phyloP scores from a whole-genome alignment of 495 filamentous ascomycete species.

The Aspergillus bertholletiae region DNA sequence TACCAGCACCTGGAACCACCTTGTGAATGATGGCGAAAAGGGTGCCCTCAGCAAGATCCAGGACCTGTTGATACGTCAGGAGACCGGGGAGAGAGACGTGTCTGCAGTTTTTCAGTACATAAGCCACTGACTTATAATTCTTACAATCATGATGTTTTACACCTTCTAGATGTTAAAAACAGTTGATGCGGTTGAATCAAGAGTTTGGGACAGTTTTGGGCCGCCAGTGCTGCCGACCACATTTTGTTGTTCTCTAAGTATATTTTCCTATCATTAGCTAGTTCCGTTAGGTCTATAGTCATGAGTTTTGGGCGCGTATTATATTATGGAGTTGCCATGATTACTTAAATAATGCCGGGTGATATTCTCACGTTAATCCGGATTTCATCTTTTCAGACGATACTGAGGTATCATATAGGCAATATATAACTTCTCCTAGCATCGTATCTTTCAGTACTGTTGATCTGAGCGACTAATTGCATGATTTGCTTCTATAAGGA shows the following conservation, averaged over 20 bases:
- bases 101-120: conserved; percentile 98
- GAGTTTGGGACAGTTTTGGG: neutral
- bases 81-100: conserved; percentile 73
- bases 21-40: conserved; percentile 69
- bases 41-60: conserved; percentile 76
- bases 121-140: conserved; percentile 60
- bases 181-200: neutral
- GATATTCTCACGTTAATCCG: no score
- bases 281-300: neutral
- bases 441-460: no score
- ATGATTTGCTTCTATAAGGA: no score
- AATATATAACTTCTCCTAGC: no score
- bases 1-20: conserved; percentile 98
- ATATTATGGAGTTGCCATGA: no score
- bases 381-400: no score
- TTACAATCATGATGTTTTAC: neutral
- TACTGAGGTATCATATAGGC: no score
- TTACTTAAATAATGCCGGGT: no score
- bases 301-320: neutral
- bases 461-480: no score
- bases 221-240: neutral
- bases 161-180: neutral
- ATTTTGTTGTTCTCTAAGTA: neutral
- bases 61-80: conserved; percentile 87
- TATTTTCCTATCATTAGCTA: neutral